Evolutionary conservation across 495 filamentous ascomycete genomes (phyloP).

Genomic region (Neurospora discreta): DNA sequence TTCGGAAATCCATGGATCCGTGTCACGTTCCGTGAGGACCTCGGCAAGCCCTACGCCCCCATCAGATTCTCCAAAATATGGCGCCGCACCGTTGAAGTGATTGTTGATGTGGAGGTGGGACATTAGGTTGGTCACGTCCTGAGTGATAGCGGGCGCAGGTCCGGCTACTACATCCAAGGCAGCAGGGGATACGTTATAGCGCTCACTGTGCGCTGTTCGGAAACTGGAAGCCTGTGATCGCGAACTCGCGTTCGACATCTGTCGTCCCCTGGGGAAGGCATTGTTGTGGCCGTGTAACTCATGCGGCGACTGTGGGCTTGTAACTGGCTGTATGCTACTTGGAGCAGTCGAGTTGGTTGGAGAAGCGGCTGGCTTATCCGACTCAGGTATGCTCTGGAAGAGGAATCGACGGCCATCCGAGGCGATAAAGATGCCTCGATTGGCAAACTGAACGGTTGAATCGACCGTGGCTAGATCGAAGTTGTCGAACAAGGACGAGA

Average conservation of each 20-base stretch:
- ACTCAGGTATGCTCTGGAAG: conserved; percentile 18
- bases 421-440: conserved; percentile 19
- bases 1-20: not conserved
- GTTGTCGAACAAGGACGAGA: conserved; percentile 22
- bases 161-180: not conserved
- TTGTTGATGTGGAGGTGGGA: conserved; percentile 9
- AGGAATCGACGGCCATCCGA: conserved; percentile 21
- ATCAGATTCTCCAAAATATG: conserved; percentile 20
- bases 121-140: conserved; percentile 17
- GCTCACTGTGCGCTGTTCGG: not conserved
- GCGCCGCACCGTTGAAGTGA: conserved; percentile 15
- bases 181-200: not conserved
- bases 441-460: conserved; percentile 19
- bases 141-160: not conserved
- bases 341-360: not conserved
- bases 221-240: conserved; percentile 1
- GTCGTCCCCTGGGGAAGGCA: conserved; percentile 10
- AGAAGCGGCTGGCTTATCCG: not conserved
- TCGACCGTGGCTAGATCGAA: conserved; percentile 22
- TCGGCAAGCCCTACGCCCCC: conserved; percentile 24
- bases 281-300: conserved; percentile 2
- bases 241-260: conserved; percentile 12
- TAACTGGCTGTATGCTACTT: not conserved
- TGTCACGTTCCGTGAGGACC: conserved; percentile 16
- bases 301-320: conserved; percentile 1